Evolutionary conservation across 768 basidiomycete species (phyloP).

Genomic region (Filobasidium floriforme): DNA sequence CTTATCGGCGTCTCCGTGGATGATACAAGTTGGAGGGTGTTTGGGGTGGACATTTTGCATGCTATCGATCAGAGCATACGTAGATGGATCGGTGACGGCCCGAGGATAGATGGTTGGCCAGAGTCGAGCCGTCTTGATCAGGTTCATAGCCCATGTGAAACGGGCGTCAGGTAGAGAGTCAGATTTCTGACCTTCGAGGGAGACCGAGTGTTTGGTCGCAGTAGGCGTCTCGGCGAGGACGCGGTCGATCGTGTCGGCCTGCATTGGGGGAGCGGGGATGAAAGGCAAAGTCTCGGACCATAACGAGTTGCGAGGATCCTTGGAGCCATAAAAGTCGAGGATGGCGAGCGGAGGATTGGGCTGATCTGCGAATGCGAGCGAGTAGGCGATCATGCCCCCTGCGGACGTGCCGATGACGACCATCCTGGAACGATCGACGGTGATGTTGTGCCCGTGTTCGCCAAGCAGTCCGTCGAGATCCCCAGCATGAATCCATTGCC

Average conservation of each 20-base stretch:
- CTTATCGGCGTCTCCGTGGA: neutral
- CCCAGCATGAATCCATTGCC: constrained; percentile 3
- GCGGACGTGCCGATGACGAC: constrained; percentile 2
- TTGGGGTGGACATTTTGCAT: constrained; percentile 5
- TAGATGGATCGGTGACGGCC: neutral
- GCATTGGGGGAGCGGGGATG: constrained; percentile 7
- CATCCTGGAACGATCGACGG: neutral
- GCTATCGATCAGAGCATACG: neutral
- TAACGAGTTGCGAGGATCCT: neutral
- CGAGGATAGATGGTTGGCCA: constrained; percentile 4
- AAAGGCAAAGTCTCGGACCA: neutral
- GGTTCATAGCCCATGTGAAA: constrained; percentile 3
- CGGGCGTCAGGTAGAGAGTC: neutral
- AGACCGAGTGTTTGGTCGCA: neutral
- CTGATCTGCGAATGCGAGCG: neutral
- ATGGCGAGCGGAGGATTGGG: neutral
- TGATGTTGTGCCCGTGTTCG: neutral
- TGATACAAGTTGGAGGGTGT: neutral
- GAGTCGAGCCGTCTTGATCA: constrained; percentile 5
- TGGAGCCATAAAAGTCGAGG: constrained; percentile 4
- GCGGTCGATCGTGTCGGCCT: neutral
- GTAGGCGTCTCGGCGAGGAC: constrained; percentile 1
- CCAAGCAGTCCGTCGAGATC: neutral
- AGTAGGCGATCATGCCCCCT: neutral
- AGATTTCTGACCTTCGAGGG: constrained; percentile 3